Evolutionary conservation across 2,329 filamentous ascomycete species (phyloP).

Genomic region (Dothideomycetes sp.): DNA sequence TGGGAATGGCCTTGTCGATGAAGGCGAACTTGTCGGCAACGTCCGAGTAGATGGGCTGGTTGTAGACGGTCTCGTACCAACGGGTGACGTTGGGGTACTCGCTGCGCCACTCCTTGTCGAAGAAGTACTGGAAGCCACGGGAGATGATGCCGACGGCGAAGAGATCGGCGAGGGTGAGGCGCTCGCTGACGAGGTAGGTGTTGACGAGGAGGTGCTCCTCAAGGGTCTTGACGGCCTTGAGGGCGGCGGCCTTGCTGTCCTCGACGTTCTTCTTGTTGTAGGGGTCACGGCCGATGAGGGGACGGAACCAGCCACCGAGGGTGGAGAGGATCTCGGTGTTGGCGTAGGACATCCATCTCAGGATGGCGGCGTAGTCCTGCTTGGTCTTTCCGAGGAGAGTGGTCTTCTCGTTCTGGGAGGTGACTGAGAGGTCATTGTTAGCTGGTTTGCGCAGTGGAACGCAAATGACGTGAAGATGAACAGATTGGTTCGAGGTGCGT

Average conservation of each 20-base stretch:
- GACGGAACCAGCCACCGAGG: conserved; percentile 73
- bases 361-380: conserved; percentile 98
- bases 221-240: conserved; percentile 58
- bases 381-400: conserved; percentile 99
- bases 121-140: conserved; percentile 88
- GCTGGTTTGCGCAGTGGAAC: conserved; percentile 8
- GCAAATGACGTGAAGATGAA: too few species aligned
- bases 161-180: conserved; percentile 90
- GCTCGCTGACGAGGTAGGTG: conserved; percentile 97
- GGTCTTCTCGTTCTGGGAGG: conserved; percentile 94
- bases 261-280: conserved; percentile 99
- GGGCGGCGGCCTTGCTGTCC: conserved; percentile 57
- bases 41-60: conserved; percentile 81
- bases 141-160: conserved; percentile 69
- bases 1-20: conserved; percentile 69
- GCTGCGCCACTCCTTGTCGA: conserved; percentile 79
- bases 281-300: conserved; percentile 65
- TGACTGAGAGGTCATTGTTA: conserved; percentile 49
- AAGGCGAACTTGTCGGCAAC: conserved; percentile 62
- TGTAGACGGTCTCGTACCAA: conserved; percentile 91
- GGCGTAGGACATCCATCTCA: conserved; percentile 96
- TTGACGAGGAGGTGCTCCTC: conserved; percentile 84
- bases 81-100: conserved; percentile 77
- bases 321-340: conserved; percentile 72
- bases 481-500: too few species aligned